Base-by-base conservation (phyloP, 805 yeast species). In the Candida wancherniae region DNA sequence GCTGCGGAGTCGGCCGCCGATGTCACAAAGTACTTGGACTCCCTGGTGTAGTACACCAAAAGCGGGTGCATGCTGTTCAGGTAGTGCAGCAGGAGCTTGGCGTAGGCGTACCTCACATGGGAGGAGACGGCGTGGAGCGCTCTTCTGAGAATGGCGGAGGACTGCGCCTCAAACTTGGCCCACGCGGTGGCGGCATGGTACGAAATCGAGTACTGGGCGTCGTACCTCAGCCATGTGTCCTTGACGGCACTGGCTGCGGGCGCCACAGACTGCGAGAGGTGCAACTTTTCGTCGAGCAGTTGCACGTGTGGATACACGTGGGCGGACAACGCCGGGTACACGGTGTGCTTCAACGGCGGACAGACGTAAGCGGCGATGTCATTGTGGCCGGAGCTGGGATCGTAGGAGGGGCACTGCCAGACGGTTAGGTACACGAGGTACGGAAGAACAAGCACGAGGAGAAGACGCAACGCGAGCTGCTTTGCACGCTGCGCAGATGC, bases 361-460 rank as follows among this genome's bases (percentile, higher is more conserved):
- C 45, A 41, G 9, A 38, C 26, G 23, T 28, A 17, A 30, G 28
- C 34, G 10, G 31, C 23, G 14, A 39, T 26, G 22, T 17, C 29
- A 20, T 35, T 30, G 19, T 23, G 24, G 2, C 15, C 12, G 9
- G 32, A 16, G n/a, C 26, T 3, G 19, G 7, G 5, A 21, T 12
- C 10, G 14, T 9, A 12, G 19, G 37, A 5, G n/a, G 37, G 30
- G 22, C 48, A 41, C 18, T 33, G 37, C 17, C 24, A 33, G 4
- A 31, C 12, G 4, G 34, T 36, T 21, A 44, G 18, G 34, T 36
- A 41, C 22, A 33, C 19, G 16, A 39, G 17, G 19, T 41, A 42
- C 4, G 37, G 35, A 13, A 39, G 11, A 15, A 39, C 24, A 4
- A 17, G 21, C 24, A 22, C 28, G 24, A 9, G 19, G 9, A 28